A percentile compares a stretch with the other conserved stretches of the same genome.
phyloP scores from a whole-genome alignment of 352 stramenopile genomes.

The Globisporangium ultimum region DNA sequence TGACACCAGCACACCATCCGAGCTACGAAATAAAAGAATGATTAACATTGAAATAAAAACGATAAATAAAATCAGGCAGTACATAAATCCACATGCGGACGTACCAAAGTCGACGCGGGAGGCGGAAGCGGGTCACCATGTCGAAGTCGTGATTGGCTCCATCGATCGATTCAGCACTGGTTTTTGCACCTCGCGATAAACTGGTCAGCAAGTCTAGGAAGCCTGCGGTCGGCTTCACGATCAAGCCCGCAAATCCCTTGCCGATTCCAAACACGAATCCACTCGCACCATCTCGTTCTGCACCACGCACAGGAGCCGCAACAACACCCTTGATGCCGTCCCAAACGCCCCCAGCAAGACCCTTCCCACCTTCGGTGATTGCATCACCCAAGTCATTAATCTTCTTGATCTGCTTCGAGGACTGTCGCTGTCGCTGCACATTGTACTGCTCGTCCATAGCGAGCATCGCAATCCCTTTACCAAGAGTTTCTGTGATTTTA shows the following conservation, averaged over 20 bases:
- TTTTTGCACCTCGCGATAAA: slow-evolving; percentile 76
- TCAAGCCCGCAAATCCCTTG: slow-evolving; percentile 76
- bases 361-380: slow-evolving; percentile 80
- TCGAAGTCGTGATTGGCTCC: slow-evolving; percentile 45
- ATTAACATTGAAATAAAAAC: background rate
- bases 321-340: slow-evolving; percentile 83
- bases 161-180: slow-evolving; percentile 76
- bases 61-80: background rate
- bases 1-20: slow-evolving; percentile 74
- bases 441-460: slow-evolving; percentile 89
- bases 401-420: slow-evolving; percentile 67
- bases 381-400: slow-evolving; percentile 78
- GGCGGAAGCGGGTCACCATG: slow-evolving; percentile 54
- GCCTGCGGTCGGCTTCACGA: slow-evolving; percentile 79
- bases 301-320: slow-evolving; percentile 68
- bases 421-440: slow-evolving; percentile 70
- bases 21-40: slow-evolving; percentile 27
- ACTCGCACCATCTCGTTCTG: slow-evolving; percentile 68
- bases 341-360: slow-evolving; percentile 74
- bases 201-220: slow-evolving; percentile 84
- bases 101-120: slow-evolving; percentile 76
- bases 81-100: slow-evolving; percentile 9
- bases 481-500: slow-evolving; percentile 87
- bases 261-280: slow-evolving; percentile 84
- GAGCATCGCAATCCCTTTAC: slow-evolving; percentile 80